Evolutionary conservation across 169 alveolate genomes (phyloP).

Genomic region (Amoebophrya sp.): DNA sequence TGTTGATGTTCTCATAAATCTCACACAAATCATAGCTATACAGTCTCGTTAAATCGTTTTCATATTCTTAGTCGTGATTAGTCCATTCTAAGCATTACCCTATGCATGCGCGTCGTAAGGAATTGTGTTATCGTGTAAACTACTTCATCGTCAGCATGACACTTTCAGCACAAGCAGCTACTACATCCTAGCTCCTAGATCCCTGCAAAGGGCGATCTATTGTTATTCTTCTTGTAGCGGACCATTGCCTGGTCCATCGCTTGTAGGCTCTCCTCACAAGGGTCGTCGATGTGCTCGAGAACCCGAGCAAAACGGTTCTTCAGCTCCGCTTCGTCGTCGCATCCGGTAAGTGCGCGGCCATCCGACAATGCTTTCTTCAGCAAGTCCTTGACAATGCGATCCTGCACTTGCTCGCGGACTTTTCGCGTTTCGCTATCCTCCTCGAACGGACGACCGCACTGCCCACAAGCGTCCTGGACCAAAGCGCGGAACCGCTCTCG

Average conservation of each 20-base stretch:
- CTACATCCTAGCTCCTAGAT: neutral
- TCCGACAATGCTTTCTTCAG: neutral
- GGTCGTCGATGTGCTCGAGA: neutral
- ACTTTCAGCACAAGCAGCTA: neutral
- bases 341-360: neutral
- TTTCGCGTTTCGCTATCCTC: neutral
- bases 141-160: neutral
- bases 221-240: neutral
- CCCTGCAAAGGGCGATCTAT: neutral
- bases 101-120: neutral
- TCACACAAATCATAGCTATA: too few species aligned
- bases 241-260: neutral
- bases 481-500: neutral
- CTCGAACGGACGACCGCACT: neutral
- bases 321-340: neutral
- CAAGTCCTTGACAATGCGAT: neutral
- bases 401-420: neutral
- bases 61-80: too few species aligned
- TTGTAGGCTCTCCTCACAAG: neutral
- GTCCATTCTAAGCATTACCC: neutral
- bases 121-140: neutral
- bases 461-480: neutral
- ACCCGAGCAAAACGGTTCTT: neutral
- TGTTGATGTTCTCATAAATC: too few species aligned
- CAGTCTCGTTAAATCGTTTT: too few species aligned